Percentiles rank a stretch among this genome's conserved stretches.
Conservation (phyloP, 2,329 filamentous ascomycete genomes). For the Epichloe bromicola region DNA sequence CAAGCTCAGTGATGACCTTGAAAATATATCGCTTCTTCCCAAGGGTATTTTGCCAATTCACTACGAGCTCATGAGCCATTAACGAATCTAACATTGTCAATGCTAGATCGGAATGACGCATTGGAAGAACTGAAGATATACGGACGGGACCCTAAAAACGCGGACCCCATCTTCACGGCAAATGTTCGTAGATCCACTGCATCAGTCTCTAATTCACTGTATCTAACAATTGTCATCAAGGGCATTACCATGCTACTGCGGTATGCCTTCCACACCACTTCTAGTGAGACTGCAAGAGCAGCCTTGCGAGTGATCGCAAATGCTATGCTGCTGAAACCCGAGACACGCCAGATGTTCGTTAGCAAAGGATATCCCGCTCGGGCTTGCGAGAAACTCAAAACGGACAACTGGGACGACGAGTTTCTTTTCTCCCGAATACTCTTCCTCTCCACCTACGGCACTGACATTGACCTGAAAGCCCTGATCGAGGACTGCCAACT, state of each 20-base stretch:
- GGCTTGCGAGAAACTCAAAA: constrained; percentile 58
- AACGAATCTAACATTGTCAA: not conserved
- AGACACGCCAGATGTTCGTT: constrained; percentile 31
- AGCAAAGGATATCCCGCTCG: constrained; percentile 41
- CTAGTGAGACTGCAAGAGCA: constrained; percentile 53
- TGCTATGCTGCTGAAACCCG: constrained; percentile 42
- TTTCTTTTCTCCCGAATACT: constrained; percentile 50
- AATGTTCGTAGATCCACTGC: constrained; percentile 35
- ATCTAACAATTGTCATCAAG: constrained; percentile 28
- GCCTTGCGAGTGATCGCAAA: constrained; percentile 74
- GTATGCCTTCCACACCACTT: constrained; percentile 59
- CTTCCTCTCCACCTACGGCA: constrained; percentile 35
- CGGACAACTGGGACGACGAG: constrained; percentile 67
- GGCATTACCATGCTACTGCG: constrained; percentile 59
- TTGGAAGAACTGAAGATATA: constrained; percentile 55
- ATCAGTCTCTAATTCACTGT: not conserved
- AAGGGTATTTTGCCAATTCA: constrained; percentile 35
- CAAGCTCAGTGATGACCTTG: constrained; percentile 48
- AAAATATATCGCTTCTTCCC: constrained; percentile 42
- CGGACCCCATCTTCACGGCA: constrained; percentile 74
- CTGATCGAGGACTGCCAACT: constrained; percentile 29
- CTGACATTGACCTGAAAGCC: constrained; percentile 34
- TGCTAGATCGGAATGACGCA: constrained; percentile 46
- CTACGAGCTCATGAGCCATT: not conserved
- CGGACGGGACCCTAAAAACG: constrained; percentile 54